Evolutionary conservation across 2,329 filamentous ascomycete genomes (phyloP).

Genomic region (Trichoderma endophyticum): DNA sequence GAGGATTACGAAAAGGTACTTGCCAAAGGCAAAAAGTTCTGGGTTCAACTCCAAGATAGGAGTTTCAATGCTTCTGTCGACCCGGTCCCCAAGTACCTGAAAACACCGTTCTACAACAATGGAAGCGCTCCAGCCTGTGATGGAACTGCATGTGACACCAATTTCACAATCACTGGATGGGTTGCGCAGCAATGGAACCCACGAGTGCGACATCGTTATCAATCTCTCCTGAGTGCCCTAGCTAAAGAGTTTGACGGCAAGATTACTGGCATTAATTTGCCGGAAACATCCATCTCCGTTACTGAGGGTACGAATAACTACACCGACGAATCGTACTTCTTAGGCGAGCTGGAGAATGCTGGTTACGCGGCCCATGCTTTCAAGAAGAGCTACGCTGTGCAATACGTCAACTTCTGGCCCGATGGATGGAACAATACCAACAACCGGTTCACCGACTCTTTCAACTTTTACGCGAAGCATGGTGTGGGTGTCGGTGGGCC

Average conservation of each 20-base stretch:
- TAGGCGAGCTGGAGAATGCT: slow-evolving; percentile 21
- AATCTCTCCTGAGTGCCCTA: slow-evolving; percentile 20
- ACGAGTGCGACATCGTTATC: slow-evolving; percentile 21
- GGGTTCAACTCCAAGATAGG: slow-evolving; percentile 25
- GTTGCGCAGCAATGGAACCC: slow-evolving; percentile 9
- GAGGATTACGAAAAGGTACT: slow-evolving; percentile 31
- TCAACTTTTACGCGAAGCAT: slow-evolving; percentile 20
- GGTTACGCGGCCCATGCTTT: slow-evolving; percentile 18
- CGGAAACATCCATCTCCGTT: slow-evolving; percentile 22
- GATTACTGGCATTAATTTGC: slow-evolving; percentile 23
- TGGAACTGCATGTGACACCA: slow-evolving; percentile 15
- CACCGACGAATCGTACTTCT: slow-evolving; percentile 16
- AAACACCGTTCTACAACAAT: slow-evolving; percentile 22
- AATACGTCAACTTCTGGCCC: slow-evolving; percentile 27
- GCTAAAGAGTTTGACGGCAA: slow-evolving; percentile 21
- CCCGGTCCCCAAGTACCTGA: slow-evolving; percentile 22
- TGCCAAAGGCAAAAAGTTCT: slow-evolving; percentile 24
- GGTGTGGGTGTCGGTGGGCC: slow-evolving; percentile 22
- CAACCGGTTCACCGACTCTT: slow-evolving; percentile 13
- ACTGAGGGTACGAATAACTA: slow-evolving; percentile 9
- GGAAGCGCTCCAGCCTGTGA: slow-evolving; percentile 23
- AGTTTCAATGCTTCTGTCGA: slow-evolving; percentile 18
- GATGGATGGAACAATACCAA: slow-evolving; percentile 21
- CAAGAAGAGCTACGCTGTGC: slow-evolving; percentile 21
- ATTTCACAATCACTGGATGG: not conserved